Conservation (phyloP, 2,329 filamentous ascomycete genomes). For the Diaporthe sp. region DNA sequence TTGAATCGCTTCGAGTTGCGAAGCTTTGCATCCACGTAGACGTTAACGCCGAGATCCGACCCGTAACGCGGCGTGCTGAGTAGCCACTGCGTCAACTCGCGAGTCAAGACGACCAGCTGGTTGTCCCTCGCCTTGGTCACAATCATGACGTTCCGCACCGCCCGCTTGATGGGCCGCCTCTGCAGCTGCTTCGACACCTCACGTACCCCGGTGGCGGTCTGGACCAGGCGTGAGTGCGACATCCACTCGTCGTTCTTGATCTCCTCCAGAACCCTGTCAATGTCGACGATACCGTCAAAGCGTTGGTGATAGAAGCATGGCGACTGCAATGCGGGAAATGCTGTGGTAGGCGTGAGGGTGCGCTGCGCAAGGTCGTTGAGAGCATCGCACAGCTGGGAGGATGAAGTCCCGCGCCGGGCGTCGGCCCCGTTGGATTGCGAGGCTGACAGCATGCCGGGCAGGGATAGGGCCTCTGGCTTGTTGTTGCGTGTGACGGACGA, state of each 20-base stretch:
- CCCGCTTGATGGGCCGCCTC: slow-evolving; percentile 89
- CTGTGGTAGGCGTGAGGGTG: slow-evolving; percentile 60
- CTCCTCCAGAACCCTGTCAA: slow-evolving; percentile 94
- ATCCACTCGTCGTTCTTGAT: slow-evolving; percentile 90
- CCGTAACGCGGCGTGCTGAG: slow-evolving; percentile 91
- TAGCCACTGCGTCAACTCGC: slow-evolving; percentile 90
- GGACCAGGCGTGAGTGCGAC: slow-evolving; percentile 93
- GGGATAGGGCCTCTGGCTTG: slow-evolving; percentile 74
- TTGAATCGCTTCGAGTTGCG: slow-evolving; percentile 90
- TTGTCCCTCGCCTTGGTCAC: slow-evolving; percentile 98
- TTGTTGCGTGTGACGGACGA: slow-evolving; percentile 71
- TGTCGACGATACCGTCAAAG: slow-evolving; percentile 96
- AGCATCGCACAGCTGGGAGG: slow-evolving; percentile 75
- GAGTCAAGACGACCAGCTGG: slow-evolving; percentile 87
- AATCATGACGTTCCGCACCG: slow-evolving; percentile 96
- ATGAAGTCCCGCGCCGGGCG: slow-evolving; percentile 57
- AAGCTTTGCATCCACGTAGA: slow-evolving; percentile 98
- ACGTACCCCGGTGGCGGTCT: slow-evolving; percentile 93
- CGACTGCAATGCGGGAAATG: slow-evolving; percentile 82
- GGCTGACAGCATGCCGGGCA: slow-evolving; percentile 71
- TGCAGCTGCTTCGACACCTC: slow-evolving; percentile 97
- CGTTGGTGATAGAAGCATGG: slow-evolving; percentile 98
- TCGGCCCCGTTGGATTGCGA: slow-evolving; percentile 48
- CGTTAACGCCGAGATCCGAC: slow-evolving; percentile 90
- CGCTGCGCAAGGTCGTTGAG: slow-evolving; percentile 67